phyloP scores from a whole-genome alignment of 371 early-diverging fungal genomes.

The Mucor plumbeus region DNA sequence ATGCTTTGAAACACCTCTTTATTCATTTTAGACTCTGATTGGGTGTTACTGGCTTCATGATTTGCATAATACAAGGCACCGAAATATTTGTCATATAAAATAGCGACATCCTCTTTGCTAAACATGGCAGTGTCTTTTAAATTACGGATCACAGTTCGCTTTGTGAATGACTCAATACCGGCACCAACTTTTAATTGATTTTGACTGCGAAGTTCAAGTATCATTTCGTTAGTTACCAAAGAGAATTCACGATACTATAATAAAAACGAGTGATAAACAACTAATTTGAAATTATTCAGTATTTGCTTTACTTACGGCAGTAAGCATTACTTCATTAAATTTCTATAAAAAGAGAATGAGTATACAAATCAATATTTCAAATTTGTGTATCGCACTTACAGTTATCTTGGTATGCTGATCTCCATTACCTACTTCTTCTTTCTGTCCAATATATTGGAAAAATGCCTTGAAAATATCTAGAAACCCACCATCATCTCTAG shows the following conservation, averaged over 20 bases:
- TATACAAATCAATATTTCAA: too few species aligned
- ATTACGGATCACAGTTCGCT: slow-evolving; percentile 85
- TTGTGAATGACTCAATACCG: slow-evolving; percentile 91
- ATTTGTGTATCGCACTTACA: slow-evolving; percentile 23
- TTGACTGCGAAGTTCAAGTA: slow-evolving; percentile 82
- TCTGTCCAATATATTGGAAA: slow-evolving; percentile 72
- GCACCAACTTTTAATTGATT: slow-evolving; percentile 93
- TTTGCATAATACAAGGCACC: slow-evolving; percentile 79
- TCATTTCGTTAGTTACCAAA: slow-evolving; percentile 74
- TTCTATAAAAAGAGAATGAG: slow-evolving; percentile 38
- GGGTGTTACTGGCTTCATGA: slow-evolving; percentile 28
- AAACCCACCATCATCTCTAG: slow-evolving; percentile 91
- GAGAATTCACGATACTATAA: slow-evolving; percentile 84
- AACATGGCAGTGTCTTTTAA: slow-evolving; percentile 77
- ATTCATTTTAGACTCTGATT: slow-evolving; percentile 38
- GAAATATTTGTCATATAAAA: slow-evolving; percentile 91
- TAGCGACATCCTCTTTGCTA: slow-evolving; percentile 82
- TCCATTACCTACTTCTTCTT: slow-evolving; percentile 58
- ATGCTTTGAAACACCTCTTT: slow-evolving; percentile 41
- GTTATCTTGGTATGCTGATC: slow-evolving; percentile 62
- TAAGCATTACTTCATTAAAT: slow-evolving; percentile 89
- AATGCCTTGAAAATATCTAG: slow-evolving; percentile 80
- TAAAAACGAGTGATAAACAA: background rate
- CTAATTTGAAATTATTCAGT: too few species aligned
- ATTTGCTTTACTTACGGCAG: slow-evolving; percentile 58